Conservation (phyloP, 192 early-diverging fungal species). For the Entomortierella chlamydospora region DNA sequence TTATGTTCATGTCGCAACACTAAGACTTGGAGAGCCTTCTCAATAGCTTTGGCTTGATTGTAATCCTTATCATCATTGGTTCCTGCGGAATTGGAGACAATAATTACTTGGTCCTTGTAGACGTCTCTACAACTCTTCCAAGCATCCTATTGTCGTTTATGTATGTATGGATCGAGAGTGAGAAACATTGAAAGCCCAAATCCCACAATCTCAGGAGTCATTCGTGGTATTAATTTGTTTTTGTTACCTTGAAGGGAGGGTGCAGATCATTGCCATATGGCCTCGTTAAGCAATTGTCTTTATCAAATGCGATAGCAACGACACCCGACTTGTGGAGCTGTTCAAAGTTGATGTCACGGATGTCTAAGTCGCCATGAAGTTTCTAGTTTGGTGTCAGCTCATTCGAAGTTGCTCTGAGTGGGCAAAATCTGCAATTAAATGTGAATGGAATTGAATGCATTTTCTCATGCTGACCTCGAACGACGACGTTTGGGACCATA, state of each 20-base stretch:
- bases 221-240: too few species aligned
- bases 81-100: slow-evolving; percentile 95
- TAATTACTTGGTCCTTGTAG: slow-evolving; percentile 74
- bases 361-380: too few species aligned
- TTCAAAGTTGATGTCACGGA: slow-evolving; percentile 75
- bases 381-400: too few species aligned
- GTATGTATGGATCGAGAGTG: background rate
- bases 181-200: background rate
- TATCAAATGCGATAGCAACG: slow-evolving; percentile 89
- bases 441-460: background rate
- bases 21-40: slow-evolving; percentile 10
- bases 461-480: slow-evolving; percentile 63
- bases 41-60: slow-evolving; percentile 50
- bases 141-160: slow-evolving; percentile 55
- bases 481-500: slow-evolving; percentile 80
- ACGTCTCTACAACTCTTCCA: slow-evolving; percentile 72
- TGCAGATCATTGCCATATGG: slow-evolving; percentile 82
- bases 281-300: slow-evolving; percentile 94
- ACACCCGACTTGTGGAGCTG: slow-evolving; percentile 70
- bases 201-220: too few species aligned
- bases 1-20: slow-evolving; percentile 56
- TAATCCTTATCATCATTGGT: slow-evolving; percentile 75
- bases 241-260: slow-evolving; percentile 70
- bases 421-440: too few species aligned
- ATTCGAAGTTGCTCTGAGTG: too few species aligned